Conservation (phyloP, 495 filamentous ascomycete species). For the Tuber magnatum region DNA sequence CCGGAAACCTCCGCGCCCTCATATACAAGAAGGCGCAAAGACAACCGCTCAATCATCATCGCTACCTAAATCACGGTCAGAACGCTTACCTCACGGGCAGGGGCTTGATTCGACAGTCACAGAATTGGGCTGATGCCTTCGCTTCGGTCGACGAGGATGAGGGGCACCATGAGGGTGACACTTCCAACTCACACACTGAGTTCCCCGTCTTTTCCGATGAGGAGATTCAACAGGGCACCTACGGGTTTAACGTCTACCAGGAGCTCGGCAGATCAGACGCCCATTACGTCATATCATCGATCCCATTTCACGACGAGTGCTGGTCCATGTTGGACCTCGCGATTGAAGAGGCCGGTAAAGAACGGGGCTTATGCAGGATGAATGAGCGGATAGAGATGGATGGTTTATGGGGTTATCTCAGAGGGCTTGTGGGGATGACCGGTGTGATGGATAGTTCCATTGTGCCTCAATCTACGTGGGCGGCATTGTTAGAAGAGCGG, state of each 20-base stretch:
- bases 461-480: slow-evolving; percentile 25
- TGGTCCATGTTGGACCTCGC: slow-evolving; percentile 41
- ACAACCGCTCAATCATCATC: slow-evolving; percentile 28
- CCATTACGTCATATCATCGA: slow-evolving; percentile 37
- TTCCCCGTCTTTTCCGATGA: slow-evolving; percentile 36
- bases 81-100: slow-evolving; percentile 38
- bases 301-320: slow-evolving; percentile 43
- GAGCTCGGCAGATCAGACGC: slow-evolving; percentile 37
- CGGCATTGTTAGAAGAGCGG: slow-evolving; percentile 18
- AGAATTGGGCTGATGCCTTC: slow-evolving; percentile 42
- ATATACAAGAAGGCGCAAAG: slow-evolving; percentile 30
- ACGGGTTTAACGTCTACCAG: slow-evolving; percentile 42
- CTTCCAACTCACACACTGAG: slow-evolving; percentile 16
- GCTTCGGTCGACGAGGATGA: slow-evolving; percentile 40
- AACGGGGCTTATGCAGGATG: slow-evolving; percentile 27
- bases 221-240: slow-evolving; percentile 20
- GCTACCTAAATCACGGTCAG: slow-evolving; percentile 21
- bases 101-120: slow-evolving; percentile 38
- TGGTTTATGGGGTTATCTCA: slow-evolving; percentile 39
- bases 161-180: slow-evolving; percentile 9
- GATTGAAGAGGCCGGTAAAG: slow-evolving; percentile 38
- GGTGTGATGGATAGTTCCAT: slow-evolving; percentile 24
- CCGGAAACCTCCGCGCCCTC: slow-evolving; percentile 40
- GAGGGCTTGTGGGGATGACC: slow-evolving; percentile 35
- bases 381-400: slow-evolving; percentile 29